These are phyloP conservation scores for Penicillium daleae DNA, from an alignment of 495 filamentous ascomycete species.

Conservation along the genomic window DNA sequence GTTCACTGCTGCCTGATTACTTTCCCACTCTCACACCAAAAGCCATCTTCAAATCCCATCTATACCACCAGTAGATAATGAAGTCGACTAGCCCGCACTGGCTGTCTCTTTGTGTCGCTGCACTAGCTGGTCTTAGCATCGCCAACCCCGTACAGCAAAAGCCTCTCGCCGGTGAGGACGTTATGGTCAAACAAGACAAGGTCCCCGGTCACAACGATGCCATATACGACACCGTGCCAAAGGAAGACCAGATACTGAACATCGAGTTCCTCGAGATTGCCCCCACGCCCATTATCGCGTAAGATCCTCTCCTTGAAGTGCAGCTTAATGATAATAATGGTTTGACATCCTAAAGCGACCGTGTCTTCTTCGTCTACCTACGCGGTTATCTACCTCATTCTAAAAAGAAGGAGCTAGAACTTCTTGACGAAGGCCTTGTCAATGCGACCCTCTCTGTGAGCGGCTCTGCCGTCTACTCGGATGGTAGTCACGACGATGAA, in stretches of 20 bases:
- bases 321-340: conserved; percentile 3
- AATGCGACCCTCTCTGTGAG: conserved; percentile 22
- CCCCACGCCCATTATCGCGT: conserved; percentile 21
- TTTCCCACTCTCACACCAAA: conserved; percentile 2
- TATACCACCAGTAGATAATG: too few relatives aligned
- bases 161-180: background rate
- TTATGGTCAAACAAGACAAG: conserved; percentile 17
- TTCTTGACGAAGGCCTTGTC: conserved; percentile 16
- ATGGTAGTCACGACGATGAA: conserved; percentile 18
- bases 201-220: conserved; percentile 23
- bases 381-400: conserved; percentile 18
- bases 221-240: conserved; percentile 20
- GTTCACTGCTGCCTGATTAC: background rate
- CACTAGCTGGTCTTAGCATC: too few relatives aligned
- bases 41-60: background rate
- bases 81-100: too few relatives aligned
- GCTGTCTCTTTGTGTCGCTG: too few relatives aligned
- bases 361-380: conserved; percentile 23
- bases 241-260: conserved; percentile 18
- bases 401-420: conserved; percentile 22
- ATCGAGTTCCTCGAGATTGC: conserved; percentile 25
- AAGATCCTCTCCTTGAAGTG: conserved; percentile 10
- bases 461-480: conserved; percentile 44
- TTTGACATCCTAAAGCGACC: conserved; percentile 16
- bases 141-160: conserved; percentile 13